Conservation (phyloP, 2,329 filamentous ascomycete species). For the Epichloe baconii region DNA sequence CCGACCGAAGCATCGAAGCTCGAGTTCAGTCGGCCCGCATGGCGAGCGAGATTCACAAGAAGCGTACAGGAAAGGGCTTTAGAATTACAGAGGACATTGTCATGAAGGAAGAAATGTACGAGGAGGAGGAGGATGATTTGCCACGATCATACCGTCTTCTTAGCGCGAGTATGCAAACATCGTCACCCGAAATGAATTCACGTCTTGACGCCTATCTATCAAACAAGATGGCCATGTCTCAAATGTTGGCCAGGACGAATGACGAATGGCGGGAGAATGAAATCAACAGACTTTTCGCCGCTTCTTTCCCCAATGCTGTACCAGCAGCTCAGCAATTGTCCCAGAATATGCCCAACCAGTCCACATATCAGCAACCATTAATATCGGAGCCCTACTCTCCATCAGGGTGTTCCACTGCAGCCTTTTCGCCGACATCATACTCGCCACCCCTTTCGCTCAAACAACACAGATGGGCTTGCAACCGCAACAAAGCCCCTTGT, state of each 20-base stretch:
- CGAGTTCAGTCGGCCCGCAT: slow-evolving; percentile 75
- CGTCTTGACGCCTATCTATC: slow-evolving; percentile 38
- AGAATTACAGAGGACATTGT: slow-evolving; percentile 79
- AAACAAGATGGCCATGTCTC: slow-evolving; percentile 30
- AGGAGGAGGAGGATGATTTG: slow-evolving; percentile 79
- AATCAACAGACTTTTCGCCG: slow-evolving; percentile 33
- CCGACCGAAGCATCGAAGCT: slow-evolving; percentile 77
- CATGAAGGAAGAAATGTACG: slow-evolving; percentile 87
- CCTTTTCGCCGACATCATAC: neutral
- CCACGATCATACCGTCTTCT: slow-evolving; percentile 53
- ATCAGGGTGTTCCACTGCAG: neutral
- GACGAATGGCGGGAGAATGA: slow-evolving; percentile 30
- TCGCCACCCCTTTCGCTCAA: neutral
- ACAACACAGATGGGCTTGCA: neutral
- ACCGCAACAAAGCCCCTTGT: neutral
- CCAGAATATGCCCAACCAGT: slow-evolving; percentile 2
- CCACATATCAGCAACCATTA: neutral
- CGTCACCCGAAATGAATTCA: slow-evolving; percentile 47
- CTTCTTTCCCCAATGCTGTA: slow-evolving; percentile 29
- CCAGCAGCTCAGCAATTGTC: slow-evolving; percentile 13
- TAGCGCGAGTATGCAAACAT: slow-evolving; percentile 47
- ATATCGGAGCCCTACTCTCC: slow-evolving; percentile 1
- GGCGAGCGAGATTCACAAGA: slow-evolving; percentile 85
- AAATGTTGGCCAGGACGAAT: slow-evolving; percentile 23
- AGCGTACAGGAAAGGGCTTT: slow-evolving; percentile 69